A percentile compares a stretch with the other conserved stretches of the same genome.
phyloP scores from a whole-genome alignment of 2,329 filamentous ascomycete genomes.

The Didymella glomerata region DNA sequence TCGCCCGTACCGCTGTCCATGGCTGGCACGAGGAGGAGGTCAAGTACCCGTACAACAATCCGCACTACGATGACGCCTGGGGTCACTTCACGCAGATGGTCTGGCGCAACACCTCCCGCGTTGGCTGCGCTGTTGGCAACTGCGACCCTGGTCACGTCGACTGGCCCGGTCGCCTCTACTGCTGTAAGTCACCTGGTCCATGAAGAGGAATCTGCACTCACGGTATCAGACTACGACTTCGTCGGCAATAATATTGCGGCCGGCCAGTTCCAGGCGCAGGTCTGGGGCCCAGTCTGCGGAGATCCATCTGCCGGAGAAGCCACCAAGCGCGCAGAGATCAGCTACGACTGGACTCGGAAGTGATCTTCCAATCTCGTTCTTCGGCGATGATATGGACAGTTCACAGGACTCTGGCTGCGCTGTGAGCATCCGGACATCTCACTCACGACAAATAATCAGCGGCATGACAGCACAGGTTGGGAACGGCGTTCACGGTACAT shows the following conservation, averaged over 20 bases:
- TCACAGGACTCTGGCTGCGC: neutral
- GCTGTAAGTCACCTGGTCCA: conserved; percentile 38
- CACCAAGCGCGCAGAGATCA: conserved; percentile 24
- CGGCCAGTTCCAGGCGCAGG: conserved; percentile 42
- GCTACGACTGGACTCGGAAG: conserved; percentile 30
- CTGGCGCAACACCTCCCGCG: conserved; percentile 47
- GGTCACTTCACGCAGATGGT: conserved; percentile 53
- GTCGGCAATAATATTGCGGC: conserved; percentile 45
- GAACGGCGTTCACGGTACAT: conserved; percentile 4
- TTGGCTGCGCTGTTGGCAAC: conserved; percentile 48
- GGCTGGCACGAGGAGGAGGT: conserved; percentile 50
- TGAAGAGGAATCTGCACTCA: conserved; percentile 17
- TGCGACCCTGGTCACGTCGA: conserved; percentile 31
- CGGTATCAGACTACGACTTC: conserved; percentile 40
- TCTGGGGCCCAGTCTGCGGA: conserved; percentile 43
- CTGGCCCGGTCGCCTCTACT: conserved; percentile 47
- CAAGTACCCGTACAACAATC: conserved; percentile 47
- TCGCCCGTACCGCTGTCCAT: conserved; percentile 40
- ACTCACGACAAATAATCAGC: neutral
- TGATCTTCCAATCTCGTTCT: neutral
- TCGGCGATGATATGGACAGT: too few relatives aligned
- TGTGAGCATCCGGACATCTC: neutral
- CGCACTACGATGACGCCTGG: conserved; percentile 39
- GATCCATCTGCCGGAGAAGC: conserved; percentile 33
- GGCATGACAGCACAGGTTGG: neutral